Percentiles rank a stretch among this genome's conserved stretches.
Evolutionary conservation across 108 stramenopile species (phyloP).

Genomic region (Cylindrotheca fusiformis): DNA sequence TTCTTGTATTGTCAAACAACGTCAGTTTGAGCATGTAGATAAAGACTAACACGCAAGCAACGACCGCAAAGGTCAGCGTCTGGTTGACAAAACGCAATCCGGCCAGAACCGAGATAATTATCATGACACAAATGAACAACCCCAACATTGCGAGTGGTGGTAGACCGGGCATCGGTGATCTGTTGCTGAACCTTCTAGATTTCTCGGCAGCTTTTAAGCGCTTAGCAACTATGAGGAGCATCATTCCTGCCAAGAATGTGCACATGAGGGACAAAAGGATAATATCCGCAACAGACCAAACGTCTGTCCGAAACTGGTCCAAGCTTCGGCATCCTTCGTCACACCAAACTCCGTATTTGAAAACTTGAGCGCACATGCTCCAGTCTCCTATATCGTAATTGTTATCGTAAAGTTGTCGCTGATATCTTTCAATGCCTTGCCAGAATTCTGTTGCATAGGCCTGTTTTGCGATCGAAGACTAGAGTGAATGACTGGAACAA

Average conservation of each 20-base stretch:
- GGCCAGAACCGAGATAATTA: constrained; percentile 62
- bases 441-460: constrained; percentile 46
- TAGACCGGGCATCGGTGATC: constrained; percentile 45
- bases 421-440: constrained; percentile 23
- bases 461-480: no score
- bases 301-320: constrained; percentile 74
- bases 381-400: constrained; percentile 59
- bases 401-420: constrained; percentile 38
- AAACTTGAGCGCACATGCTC: constrained; percentile 82
- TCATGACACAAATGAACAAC: constrained; percentile 62
- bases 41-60: constrained; percentile 78
- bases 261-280: constrained; percentile 80
- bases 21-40: constrained; percentile 90
- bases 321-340: constrained; percentile 76
- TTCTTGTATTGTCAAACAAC: constrained; percentile 55
- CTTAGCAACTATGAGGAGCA: constrained; percentile 83
- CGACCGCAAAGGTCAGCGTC: constrained; percentile 82
- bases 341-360: constrained; percentile 83
- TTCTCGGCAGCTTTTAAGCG: constrained; percentile 55
- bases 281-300: constrained; percentile 82
- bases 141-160: constrained; percentile 74
- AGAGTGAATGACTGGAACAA: background rate
- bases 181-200: constrained; percentile 29
- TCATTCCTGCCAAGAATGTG: constrained; percentile 81
- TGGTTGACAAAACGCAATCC: constrained; percentile 81